Evolutionary conservation across 129 eudicot genomes (phyloP).

Genomic region (Saussurea involucrata): DNA sequence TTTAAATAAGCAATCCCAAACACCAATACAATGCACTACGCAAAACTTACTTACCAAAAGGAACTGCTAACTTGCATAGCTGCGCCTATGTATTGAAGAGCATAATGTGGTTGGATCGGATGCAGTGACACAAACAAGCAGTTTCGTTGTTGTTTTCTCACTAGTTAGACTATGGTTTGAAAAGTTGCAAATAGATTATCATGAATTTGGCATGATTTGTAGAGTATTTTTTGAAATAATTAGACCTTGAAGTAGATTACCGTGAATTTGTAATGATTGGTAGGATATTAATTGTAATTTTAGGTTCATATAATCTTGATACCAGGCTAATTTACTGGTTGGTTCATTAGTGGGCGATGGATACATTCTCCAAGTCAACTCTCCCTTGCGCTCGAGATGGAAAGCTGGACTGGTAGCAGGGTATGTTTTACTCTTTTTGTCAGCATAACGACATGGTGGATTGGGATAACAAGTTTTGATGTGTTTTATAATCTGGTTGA

Average conservation of each 20-base stretch:
- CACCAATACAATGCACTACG: not conserved
- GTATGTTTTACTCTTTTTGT: conserved; percentile 32
- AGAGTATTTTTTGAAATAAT: not conserved
- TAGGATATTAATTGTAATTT: conserved; percentile 29
- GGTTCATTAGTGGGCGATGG: conserved; percentile 93
- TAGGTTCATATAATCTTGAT: conserved; percentile 52
- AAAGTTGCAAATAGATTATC: conserved; percentile 5
- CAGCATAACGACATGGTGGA: not conserved
- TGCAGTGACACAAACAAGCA: no score
- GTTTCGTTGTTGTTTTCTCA: not conserved
- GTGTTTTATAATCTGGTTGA: not conserved
- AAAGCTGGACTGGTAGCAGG: conserved; percentile 72
- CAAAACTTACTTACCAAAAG: not conserved
- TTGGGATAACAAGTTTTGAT: conserved; percentile 4
- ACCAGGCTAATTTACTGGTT: conserved; percentile 66
- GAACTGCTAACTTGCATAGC: not conserved
- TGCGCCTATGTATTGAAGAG: not conserved
- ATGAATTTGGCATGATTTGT: not conserved
- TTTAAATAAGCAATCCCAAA: no score
- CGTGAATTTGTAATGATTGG: not conserved
- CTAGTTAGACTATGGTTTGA: conserved; percentile 11
- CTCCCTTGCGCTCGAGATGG: conserved; percentile 61
- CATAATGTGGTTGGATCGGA: conserved; percentile 1
- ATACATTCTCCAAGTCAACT: conserved; percentile 67
- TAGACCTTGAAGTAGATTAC: not conserved